These are phyloP conservation scores for Termitomyces sp. DNA, from an alignment of 768 basidiomycete genomes.

Conservation along the genomic window DNA sequence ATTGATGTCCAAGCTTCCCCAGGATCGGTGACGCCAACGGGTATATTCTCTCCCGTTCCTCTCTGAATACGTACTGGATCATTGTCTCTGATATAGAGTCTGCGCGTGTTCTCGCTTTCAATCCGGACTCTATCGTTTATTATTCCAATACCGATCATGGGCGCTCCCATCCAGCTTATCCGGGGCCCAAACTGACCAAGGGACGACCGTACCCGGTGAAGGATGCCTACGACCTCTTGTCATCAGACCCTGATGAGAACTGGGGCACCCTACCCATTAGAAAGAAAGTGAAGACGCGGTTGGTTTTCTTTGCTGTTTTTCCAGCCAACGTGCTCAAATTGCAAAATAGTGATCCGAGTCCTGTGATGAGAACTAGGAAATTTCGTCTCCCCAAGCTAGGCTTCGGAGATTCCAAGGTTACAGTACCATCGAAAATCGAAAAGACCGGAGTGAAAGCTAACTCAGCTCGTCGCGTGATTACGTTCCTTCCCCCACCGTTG, in stretches of 20 bases:
- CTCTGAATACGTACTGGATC: neutral
- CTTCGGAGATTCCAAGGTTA: neutral
- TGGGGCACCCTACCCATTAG: constrained; percentile 32
- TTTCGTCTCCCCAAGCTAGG: constrained; percentile 10
- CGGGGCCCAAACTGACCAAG: neutral
- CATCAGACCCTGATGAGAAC: constrained; percentile 26
- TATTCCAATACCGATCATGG: neutral
- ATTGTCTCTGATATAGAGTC: neutral
- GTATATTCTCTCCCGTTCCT: neutral
- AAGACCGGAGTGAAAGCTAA: constrained; percentile 20
- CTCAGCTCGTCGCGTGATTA: constrained; percentile 20
- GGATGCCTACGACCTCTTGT: constrained; percentile 24
- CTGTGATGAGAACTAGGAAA: constrained; percentile 6
- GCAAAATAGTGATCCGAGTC: neutral
- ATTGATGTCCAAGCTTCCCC: neutral
- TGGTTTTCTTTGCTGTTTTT: neutral
- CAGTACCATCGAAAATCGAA: neutral
- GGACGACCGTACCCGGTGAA: neutral
- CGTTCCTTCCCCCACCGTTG: constrained; percentile 21
- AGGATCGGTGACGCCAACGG: neutral
- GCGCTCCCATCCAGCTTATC: constrained; percentile 6
- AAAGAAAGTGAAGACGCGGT: constrained; percentile 25
- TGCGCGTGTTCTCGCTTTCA: neutral
- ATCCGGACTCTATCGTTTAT: neutral
- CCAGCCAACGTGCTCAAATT: neutral